Evolutionary conservation across 345 rosid genomes (phyloP).

Genomic region (Linum trigynum): DNA sequence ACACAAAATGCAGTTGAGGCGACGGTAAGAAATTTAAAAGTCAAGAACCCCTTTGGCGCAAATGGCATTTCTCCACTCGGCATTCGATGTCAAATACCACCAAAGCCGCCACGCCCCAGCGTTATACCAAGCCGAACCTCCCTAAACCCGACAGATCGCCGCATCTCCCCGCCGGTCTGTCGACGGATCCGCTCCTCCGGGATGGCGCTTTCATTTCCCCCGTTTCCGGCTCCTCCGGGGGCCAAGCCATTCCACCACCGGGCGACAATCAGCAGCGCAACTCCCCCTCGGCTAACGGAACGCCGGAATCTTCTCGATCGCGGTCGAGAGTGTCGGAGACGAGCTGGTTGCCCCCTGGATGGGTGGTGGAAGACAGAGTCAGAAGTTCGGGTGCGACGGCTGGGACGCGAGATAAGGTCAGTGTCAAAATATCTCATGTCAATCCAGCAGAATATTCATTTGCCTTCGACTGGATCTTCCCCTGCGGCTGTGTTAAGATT

Average conservation of each 20-base stretch:
- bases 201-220: background rate
- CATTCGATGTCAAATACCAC: background rate
- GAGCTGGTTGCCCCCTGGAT: conserved; percentile 48
- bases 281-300: background rate
- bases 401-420: conserved; percentile 65
- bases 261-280: background rate
- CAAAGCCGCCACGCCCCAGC: background rate
- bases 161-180: background rate
- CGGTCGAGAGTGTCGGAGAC: background rate
- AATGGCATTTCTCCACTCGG: background rate
- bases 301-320: background rate
- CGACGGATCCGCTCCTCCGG: conserved; percentile 2
- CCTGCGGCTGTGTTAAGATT: background rate
- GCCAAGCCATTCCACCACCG: background rate
- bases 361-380: conserved; percentile 68
- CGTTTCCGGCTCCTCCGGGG: background rate
- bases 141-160: background rate
- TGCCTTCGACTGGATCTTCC: background rate
- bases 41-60: background rate
- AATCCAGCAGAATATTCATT: background rate
- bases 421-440: background rate
- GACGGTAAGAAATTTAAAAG: background rate
- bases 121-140: background rate
- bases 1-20: background rate
- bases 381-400: conserved; percentile 68